Percentiles rank a stretch among this genome's conserved stretches.
Conservation (phyloP, 371 early-diverging fungal genomes). For the Mortierella sp. region DNA sequence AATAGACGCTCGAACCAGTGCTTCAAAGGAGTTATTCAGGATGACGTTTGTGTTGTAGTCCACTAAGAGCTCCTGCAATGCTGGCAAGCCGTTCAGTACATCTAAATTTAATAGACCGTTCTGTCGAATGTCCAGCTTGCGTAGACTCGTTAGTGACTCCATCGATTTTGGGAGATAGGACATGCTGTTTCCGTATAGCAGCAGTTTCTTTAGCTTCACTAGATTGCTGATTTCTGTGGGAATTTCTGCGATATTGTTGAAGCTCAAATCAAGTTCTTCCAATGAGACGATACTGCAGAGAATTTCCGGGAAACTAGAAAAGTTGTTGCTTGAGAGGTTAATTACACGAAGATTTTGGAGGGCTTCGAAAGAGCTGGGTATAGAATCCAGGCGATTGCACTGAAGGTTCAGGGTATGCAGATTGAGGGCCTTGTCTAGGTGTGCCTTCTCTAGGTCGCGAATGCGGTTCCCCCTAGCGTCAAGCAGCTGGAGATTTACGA, state of each 20-base stretch:
- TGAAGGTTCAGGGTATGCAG: conserved; percentile 75
- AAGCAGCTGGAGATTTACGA: conserved; percentile 72
- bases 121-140: conserved; percentile 82
- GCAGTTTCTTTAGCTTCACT: conserved; percentile 67
- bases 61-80: conserved; percentile 70
- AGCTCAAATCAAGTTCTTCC: conserved; percentile 81
- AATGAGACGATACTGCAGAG: conserved; percentile 73
- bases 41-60: conserved; percentile 78
- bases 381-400: conserved; percentile 76
- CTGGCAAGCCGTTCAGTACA: conserved; percentile 66
- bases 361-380: conserved; percentile 69
- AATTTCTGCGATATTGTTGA: conserved; percentile 82
- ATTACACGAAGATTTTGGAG: conserved; percentile 72
- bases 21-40: conserved; percentile 60
- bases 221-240: conserved; percentile 84
- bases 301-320: conserved; percentile 74
- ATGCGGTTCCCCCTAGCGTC: conserved; percentile 85
- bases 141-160: conserved; percentile 70
- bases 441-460: conserved; percentile 67
- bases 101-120: conserved; percentile 77
- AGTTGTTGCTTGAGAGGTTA: conserved; percentile 84
- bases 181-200: conserved; percentile 79
- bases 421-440: conserved; percentile 65
- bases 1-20: conserved; percentile 60
- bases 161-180: conserved; percentile 78